These are phyloP conservation scores for Trametes sp. DNA, from an alignment of 1,284 basidiomycete genomes.

Conservation along the genomic window DNA sequence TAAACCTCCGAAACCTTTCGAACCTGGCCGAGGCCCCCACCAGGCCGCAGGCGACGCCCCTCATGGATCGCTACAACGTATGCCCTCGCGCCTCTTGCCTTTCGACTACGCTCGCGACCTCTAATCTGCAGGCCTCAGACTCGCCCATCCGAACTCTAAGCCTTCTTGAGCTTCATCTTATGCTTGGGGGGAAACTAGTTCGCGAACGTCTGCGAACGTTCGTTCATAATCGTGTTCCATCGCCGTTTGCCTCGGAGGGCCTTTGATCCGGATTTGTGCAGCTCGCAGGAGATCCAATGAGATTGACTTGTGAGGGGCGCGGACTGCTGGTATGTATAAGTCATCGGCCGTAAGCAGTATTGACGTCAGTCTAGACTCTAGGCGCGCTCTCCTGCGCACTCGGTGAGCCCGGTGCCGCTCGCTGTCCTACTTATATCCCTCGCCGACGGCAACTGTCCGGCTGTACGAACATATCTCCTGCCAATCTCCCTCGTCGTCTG, in stretches of 20 bases:
- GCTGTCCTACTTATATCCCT: constrained; percentile 8
- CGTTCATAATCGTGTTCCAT: background rate
- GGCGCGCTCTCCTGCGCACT: constrained; percentile 17
- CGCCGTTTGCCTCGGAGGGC: background rate
- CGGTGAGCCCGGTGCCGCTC: constrained; percentile 18
- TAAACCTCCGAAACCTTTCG: too few species aligned
- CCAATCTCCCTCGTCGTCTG: background rate
- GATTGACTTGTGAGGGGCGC: background rate
- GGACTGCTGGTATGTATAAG: background rate
- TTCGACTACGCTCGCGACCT: too few species aligned
- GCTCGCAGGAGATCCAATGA: background rate
- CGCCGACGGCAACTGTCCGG: background rate
- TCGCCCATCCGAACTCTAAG: too few species aligned
- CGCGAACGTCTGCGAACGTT: background rate
- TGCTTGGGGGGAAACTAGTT: too few species aligned
- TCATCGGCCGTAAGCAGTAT: constrained; percentile 8
- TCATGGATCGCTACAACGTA: too few species aligned
- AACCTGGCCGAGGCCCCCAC: too few species aligned
- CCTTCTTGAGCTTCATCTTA: too few species aligned
- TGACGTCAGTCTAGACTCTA: constrained; percentile 26
- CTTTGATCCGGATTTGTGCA: background rate
- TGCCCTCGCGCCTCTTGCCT: too few species aligned
- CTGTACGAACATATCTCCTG: background rate
- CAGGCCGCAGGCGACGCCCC: too few species aligned
- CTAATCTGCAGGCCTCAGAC: too few species aligned